Conservation (phyloP, 208 protist genomes). For the Leishmania tropica region DNA sequence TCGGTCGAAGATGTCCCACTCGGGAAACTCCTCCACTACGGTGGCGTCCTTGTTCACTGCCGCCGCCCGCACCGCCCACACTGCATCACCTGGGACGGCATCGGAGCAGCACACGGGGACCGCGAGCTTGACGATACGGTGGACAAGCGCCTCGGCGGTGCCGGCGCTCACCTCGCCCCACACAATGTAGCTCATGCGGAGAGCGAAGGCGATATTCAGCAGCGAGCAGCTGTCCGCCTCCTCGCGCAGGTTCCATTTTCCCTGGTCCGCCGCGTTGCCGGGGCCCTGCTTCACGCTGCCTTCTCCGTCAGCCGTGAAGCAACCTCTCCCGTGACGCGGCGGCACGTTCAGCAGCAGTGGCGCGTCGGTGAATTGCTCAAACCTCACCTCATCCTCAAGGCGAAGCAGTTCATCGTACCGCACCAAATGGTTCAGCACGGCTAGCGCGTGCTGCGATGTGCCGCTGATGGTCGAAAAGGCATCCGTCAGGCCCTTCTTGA, state of each 20-base stretch:
- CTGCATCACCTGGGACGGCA: not conserved
- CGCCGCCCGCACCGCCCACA: not conserved
- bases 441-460: conserved; percentile 40
- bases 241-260: conserved; percentile 64
- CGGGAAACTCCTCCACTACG: conserved; percentile 8
- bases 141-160: conserved; percentile 13
- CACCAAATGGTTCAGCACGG: conserved; percentile 70
- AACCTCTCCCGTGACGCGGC: not conserved
- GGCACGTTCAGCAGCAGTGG: conserved; percentile 64
- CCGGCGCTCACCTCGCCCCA: conserved; percentile 50
- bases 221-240: conserved; percentile 79
- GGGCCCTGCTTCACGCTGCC: not conserved
- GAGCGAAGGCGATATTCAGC: conserved; percentile 62
- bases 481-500: conserved; percentile 47
- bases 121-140: conserved; percentile 14
- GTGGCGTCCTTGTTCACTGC: not conserved
- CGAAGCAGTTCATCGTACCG: conserved; percentile 69
- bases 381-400: conserved; percentile 63
- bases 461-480: conserved; percentile 39
- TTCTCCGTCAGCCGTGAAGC: conserved; percentile 4
- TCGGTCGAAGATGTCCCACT: conserved; percentile 29
- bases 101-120: conserved; percentile 20
- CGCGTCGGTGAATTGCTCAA: conserved; percentile 81
- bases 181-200: conserved; percentile 81
- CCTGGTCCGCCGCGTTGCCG: conserved; percentile 15